Evolutionary conservation across 768 basidiomycete species (phyloP).

Genomic region (Pleurotus pulmonarius): DNA sequence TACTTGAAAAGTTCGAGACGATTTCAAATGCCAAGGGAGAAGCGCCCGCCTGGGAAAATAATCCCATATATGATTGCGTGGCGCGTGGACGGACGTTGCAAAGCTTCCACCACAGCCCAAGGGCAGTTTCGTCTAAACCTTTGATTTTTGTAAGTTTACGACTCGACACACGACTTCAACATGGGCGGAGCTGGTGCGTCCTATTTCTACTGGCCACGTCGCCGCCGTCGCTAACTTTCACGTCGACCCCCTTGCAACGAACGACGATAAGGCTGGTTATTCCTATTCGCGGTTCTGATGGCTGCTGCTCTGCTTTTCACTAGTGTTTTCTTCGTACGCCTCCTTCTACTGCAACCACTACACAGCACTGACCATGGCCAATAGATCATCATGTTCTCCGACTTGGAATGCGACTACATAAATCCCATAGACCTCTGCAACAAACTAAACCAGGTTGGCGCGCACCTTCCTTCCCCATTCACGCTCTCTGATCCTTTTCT

Average conservation of each 20-base stretch:
- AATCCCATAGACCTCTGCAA: constrained; percentile 99
- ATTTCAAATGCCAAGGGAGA: too few species aligned
- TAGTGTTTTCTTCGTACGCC: constrained; percentile 97
- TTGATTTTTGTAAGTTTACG: too few species aligned
- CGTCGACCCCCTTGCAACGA: not conserved
- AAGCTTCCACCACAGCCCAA: not conserved
- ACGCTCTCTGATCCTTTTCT: not conserved
- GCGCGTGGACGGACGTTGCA: not conserved
- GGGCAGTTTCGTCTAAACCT: too few species aligned
- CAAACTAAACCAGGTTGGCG: constrained; percentile 89
- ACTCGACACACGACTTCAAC: not conserved
- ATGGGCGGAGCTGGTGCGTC: constrained; percentile 7
- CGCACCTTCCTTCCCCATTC: constrained; percentile 7
- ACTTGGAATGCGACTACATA: constrained; percentile 99
- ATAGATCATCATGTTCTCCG: constrained; percentile 99
- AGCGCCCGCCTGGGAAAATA: too few species aligned
- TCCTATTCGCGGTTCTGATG: constrained; percentile 94
- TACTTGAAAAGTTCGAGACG: too few species aligned
- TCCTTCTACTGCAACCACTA: not conserved
- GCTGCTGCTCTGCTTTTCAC: constrained; percentile 95
- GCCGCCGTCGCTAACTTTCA: not conserved
- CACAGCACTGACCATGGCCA: not conserved
- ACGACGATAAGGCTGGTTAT: constrained; percentile 79
- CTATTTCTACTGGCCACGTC: constrained; percentile 8
- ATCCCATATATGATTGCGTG: too few species aligned